Evolutionary conservation across 2,329 filamentous ascomycete species (phyloP), one percentile per base, ranked within the genome.

Genomic region (Fusarium annulatum): DNA sequence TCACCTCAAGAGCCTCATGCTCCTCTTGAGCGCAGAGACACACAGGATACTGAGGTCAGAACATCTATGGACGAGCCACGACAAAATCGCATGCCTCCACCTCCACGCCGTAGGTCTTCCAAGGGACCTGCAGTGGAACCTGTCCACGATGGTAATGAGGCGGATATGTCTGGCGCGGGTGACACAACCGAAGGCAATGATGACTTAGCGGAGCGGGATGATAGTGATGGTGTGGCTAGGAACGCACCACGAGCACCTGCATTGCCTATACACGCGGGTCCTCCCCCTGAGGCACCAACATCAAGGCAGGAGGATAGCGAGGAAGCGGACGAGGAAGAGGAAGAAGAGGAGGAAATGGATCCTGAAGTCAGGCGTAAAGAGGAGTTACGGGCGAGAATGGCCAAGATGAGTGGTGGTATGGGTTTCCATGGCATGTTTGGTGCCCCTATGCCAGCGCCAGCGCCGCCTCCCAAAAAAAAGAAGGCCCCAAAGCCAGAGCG

Each of bases 381-480:
- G 83, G 96, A 98, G 80, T 87, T 99, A 38, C 91, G 96, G 68
- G 95, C 96, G 70, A 91, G 96, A 77, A 99, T 99, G 94, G 96
- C 96, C 51, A 98, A 97, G 84, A 96, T 99, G 93, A 97, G 96
- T 76, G 96, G 96, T 62, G 96, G 96, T 28, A 97, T 97, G 94
- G 94, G 94, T 52, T 97, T 98, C 92, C 91, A 94, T 80, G 94
- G 94, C 77, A 96, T 98, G 91, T 97, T 97, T 81, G 94, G 94
- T 23, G 88, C 89, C 26, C 90, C 91, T 41, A 90, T 90, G 67
- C 89, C 94, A 80, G 88, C 91, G 21, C 88, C 92, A 84, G 80
- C 83, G n/a, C 79, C 84, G 36, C 77, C 85, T 14, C 81, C 85
- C 15, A 84, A 85, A 45, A 90, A 87, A 79, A 91, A 91, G 82